Conservation (phyloP, 345 rosid genomes). For the Reutealis trisperma region DNA sequence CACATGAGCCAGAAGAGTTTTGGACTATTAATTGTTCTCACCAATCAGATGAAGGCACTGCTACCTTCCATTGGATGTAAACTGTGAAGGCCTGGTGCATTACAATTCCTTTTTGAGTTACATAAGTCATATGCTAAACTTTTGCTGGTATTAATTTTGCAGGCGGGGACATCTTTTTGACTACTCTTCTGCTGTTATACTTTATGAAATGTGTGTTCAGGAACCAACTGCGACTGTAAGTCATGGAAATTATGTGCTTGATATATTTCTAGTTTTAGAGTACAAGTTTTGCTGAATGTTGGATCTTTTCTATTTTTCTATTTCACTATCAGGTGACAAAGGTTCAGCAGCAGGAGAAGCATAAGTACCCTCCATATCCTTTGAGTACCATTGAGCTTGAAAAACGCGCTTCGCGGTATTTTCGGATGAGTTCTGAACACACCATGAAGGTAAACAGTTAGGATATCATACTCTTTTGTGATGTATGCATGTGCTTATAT, state of each 20-base stretch:
- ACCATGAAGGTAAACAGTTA: slow-evolving; percentile 78
- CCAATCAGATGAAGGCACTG: slow-evolving; percentile 69
- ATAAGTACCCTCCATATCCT: slow-evolving; percentile 88
- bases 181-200: slow-evolving; percentile 65
- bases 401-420: slow-evolving; percentile 93
- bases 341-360: slow-evolving; percentile 74
- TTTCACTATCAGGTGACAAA: slow-evolving; percentile 67
- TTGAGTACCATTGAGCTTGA: slow-evolving; percentile 95
- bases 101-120: slow-evolving; percentile 16
- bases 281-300: slow-evolving; percentile 13
- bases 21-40: slow-evolving; percentile 91
- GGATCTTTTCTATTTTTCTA: slow-evolving; percentile 5
- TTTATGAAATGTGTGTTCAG: slow-evolving; percentile 91
- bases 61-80: slow-evolving; percentile 90
- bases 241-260: slow-evolving; percentile 25
- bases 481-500: background rate
- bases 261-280: slow-evolving; percentile 18
- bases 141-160: slow-evolving; percentile 29
- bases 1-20: slow-evolving; percentile 95
- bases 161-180: slow-evolving; percentile 98
- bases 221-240: slow-evolving; percentile 90
- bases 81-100: slow-evolving; percentile 19
- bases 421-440: slow-evolving; percentile 90
- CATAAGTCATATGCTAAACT: slow-evolving; percentile 6
- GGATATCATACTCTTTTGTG: background rate